Evolutionary conservation across 306 rosid species (phyloP).

Genomic region (Cicer bijugum): DNA sequence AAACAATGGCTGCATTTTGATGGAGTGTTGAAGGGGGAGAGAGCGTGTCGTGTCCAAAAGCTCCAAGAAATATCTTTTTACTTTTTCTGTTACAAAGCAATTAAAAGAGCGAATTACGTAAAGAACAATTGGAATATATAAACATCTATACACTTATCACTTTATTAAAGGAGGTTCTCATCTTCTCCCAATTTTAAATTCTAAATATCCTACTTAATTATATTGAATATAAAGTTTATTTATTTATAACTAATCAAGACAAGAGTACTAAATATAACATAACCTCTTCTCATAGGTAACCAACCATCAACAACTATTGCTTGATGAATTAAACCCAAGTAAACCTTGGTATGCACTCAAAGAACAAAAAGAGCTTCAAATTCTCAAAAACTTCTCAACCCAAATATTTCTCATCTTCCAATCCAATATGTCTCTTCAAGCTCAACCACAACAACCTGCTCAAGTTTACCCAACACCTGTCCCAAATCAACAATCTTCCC

Average conservation of each 20-base stretch:
- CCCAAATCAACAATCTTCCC: constrained; percentile 51
- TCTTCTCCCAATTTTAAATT: constrained; percentile 45
- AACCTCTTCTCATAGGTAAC: constrained; percentile 48
- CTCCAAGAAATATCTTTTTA: constrained; percentile 49
- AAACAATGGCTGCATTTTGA: not conserved
- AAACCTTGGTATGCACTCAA: constrained; percentile 65
- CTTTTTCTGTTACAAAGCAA: constrained; percentile 67
- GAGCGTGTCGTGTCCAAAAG: constrained; percentile 34
- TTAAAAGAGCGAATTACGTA: constrained; percentile 43
- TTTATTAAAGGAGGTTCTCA: constrained; percentile 66
- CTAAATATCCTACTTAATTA: constrained; percentile 37
- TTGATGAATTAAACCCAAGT: constrained; percentile 45
- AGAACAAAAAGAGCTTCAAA: constrained; percentile 51
- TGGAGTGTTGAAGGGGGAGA: not conserved
- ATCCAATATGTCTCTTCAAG: constrained; percentile 52
- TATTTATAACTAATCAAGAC: too few species aligned
- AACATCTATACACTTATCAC: constrained; percentile 46
- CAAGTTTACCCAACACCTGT: constrained; percentile 64
- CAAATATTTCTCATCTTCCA: constrained; percentile 14
- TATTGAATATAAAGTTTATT: constrained; percentile 7
- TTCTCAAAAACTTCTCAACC: constrained; percentile 3
- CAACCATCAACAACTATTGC: constrained; percentile 44
- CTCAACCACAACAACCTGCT: constrained; percentile 61
- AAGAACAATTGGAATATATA: constrained; percentile 49
- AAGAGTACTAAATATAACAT: constrained; percentile 18